Evolutionary conservation across 2,329 filamentous ascomycete genomes (phyloP), one percentile per base, ranked within the genome.

Genomic region (Phyllachora maydis): DNA sequence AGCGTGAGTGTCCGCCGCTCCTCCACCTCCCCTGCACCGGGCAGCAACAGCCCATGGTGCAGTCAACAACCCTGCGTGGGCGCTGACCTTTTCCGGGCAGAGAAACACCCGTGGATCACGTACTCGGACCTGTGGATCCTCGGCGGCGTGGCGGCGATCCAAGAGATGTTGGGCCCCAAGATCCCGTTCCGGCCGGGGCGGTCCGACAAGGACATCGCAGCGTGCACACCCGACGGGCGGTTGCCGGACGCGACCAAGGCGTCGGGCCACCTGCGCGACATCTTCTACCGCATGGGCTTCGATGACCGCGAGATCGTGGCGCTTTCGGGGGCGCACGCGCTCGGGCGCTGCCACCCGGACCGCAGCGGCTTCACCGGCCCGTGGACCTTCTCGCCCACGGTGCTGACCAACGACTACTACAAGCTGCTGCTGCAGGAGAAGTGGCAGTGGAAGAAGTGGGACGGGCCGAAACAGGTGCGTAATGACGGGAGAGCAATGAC

Each of bases 121-220:
- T 91, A 93, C 65, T 90, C 82, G 9, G 85, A 98, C 46, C 73
- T 98, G 36, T 95, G 85, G 88, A 95, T 88, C 31, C 69, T 98
- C 27, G 73, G 54, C 25, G 88, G 81, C 42, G 70, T 88, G 34
- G 66, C 60, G 45, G 78, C 83, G 35, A 70, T 95, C 46, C 85
- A 95, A 56, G 85, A 98, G 56, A 85, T 93, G 73, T 69, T 83
- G 46, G 85, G 85, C 5, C 85, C 85, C 31, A 54, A 59, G 39
- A 70, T 98, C 37, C 79, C 82, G 30, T 98, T 70, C 73, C 67
- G 85, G 40, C 79, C 85, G 23, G 85, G 85, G 41, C 81, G 85
- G 40, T 32, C 50, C 28, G 85, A 98, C 52, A 63, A 64, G 39
- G 83, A 93, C 36, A 54, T 76, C 15, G 52, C 71, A 28, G 78